phyloP scores from a whole-genome alignment of 805 yeast species.

The Candida alai region DNA sequence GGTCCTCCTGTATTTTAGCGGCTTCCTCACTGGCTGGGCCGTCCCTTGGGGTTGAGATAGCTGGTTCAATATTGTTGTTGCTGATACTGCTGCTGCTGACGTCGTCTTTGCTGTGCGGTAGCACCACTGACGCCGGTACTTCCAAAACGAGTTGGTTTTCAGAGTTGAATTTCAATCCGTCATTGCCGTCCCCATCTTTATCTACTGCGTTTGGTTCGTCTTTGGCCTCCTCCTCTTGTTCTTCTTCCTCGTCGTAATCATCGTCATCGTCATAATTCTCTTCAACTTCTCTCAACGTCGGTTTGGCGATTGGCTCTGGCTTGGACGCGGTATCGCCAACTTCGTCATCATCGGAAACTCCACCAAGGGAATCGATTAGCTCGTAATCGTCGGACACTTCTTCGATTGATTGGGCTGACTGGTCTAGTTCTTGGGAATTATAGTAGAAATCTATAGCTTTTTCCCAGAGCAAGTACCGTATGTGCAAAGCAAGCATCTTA shows the following conservation, averaged over 20 bases:
- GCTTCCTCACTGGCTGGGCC: conserved; percentile 6
- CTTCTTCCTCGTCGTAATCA: conserved; percentile 23
- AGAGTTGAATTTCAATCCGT: conserved; percentile 18
- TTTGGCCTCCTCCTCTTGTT: conserved; percentile 31
- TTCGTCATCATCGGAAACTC: conserved; percentile 24
- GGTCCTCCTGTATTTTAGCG: conserved; percentile 28
- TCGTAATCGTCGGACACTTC: conserved; percentile 34
- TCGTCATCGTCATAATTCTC: conserved; percentile 29
- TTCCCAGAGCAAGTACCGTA: conserved; percentile 70
- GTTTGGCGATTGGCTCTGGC: conserved; percentile 10
- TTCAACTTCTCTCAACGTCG: conserved; percentile 17
- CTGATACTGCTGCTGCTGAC: neutral
- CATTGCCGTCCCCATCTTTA: conserved; percentile 3
- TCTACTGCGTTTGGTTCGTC: conserved; percentile 19
- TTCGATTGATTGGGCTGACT: conserved; percentile 20
- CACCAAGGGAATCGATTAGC: conserved; percentile 30
- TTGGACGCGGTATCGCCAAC: conserved; percentile 15
- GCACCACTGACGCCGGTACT: conserved; percentile 29
- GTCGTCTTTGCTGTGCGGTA: neutral
- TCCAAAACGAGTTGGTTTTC: conserved; percentile 29
- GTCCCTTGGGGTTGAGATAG: neutral
- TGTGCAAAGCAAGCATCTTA: conserved; percentile 49
- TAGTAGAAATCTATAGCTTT: conserved; percentile 54
- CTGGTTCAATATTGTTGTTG: neutral
- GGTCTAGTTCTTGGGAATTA: conserved; percentile 19